Conservation (phyloP, 2,329 filamentous ascomycete species). For the Lachnum nothofagi region DNA sequence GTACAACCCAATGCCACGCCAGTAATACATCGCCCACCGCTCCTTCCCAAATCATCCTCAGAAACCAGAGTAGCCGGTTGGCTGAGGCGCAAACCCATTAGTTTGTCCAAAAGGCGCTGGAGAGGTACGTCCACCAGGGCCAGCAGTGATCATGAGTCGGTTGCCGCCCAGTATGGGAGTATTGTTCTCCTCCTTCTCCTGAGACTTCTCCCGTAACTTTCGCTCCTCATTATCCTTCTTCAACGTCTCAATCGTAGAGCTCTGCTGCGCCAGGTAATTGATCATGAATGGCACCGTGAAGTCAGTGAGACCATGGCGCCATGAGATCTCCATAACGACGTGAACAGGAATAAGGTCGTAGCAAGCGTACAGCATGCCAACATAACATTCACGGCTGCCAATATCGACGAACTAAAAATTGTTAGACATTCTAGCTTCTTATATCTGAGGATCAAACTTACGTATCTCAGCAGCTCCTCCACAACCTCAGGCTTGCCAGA, state of each 20-base stretch:
- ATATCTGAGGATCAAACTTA: slow-evolving; percentile 53
- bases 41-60: slow-evolving; percentile 29
- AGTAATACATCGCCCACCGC: slow-evolving; percentile 29
- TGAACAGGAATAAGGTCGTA: slow-evolving; percentile 95
- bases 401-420: slow-evolving; percentile 85
- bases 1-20: slow-evolving; percentile 28
- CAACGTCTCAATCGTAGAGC: slow-evolving; percentile 72
- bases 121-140: slow-evolving; percentile 53
- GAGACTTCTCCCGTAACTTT: slow-evolving; percentile 66
- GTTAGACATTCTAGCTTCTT: slow-evolving; percentile 14
- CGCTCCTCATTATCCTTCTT: slow-evolving; percentile 96
- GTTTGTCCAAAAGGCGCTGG: slow-evolving; percentile 67
- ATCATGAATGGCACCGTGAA: slow-evolving; percentile 99
- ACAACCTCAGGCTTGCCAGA: slow-evolving; percentile 88
- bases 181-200: slow-evolving; percentile 84
- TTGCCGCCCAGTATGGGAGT: slow-evolving; percentile 86
- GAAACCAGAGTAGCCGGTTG: slow-evolving; percentile 67
- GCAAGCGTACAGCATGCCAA: slow-evolving; percentile 99
- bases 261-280: slow-evolving; percentile 91
- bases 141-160: slow-evolving; percentile 93
- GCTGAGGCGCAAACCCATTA: slow-evolving; percentile 85
- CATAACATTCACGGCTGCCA: slow-evolving; percentile 97
- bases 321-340: slow-evolving; percentile 90
- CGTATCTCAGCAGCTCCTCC: slow-evolving; percentile 91
- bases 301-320: slow-evolving; percentile 89